These are phyloP conservation scores for Backusella macrospora DNA, from an alignment of 192 early-diverging fungal genomes.

Conservation along the genomic window DNA sequence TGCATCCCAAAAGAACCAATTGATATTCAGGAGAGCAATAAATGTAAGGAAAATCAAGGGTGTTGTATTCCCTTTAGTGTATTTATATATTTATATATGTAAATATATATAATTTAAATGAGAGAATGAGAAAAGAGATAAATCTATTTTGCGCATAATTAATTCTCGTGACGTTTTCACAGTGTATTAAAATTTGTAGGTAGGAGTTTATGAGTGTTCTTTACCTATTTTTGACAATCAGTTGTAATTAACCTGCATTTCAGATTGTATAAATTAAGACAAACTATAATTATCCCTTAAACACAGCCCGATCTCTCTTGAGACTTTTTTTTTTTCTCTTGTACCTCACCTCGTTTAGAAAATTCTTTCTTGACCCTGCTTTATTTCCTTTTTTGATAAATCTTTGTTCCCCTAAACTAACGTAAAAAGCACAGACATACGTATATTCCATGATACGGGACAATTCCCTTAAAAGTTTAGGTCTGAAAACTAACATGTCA, in stretches of 20 bases:
- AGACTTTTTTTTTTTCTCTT: background rate
- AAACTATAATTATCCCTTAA: background rate
- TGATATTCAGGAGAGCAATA: constrained; percentile 14
- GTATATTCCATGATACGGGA: constrained; percentile 12
- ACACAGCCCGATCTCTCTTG: background rate
- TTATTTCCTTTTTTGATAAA: background rate
- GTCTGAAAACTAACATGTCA: constrained; percentile 13
- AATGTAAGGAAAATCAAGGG: constrained; percentile 24
- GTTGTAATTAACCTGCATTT: constrained; percentile 14
- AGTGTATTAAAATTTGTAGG: background rate
- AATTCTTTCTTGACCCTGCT: constrained; percentile 2
- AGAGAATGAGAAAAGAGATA: constrained; percentile 4
- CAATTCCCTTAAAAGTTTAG: constrained; percentile 11
- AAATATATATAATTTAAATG: background rate
- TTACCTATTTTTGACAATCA: constrained; percentile 8
- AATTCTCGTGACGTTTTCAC: constrained; percentile 1
- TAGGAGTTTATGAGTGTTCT: constrained; percentile 10
- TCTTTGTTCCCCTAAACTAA: background rate
- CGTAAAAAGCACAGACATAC: constrained; percentile 15
- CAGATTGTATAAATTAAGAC: constrained; percentile 11
- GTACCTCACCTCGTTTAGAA: background rate
- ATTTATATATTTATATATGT: background rate
- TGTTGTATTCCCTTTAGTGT: background rate
- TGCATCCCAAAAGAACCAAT: constrained; percentile 11
- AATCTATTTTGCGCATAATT: constrained; percentile 10